Conservation (phyloP, 2,329 filamentous ascomycete species). For the Lizonia empirigonia region DNA sequence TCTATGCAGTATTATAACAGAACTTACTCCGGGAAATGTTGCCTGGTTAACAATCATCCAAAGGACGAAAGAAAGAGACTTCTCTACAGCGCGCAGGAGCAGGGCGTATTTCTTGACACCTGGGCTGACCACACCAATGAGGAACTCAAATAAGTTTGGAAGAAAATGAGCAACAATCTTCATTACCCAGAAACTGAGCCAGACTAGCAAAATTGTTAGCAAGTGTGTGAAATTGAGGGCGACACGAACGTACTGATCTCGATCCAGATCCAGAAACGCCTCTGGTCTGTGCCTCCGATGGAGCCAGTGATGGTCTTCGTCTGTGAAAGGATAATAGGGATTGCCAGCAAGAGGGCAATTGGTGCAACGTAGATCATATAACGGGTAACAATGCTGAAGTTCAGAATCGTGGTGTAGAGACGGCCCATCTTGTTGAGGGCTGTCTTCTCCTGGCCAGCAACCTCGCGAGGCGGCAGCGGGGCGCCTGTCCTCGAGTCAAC, state of each 20-base stretch:
- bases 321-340: slow-evolving; percentile 68
- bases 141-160: slow-evolving; percentile 64
- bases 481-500: slow-evolving; percentile 40
- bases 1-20: neutral
- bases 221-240: no score
- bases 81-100: slow-evolving; percentile 63
- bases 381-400: slow-evolving; percentile 67
- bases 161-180: slow-evolving; percentile 65
- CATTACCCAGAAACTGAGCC: slow-evolving; percentile 66
- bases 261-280: slow-evolving; percentile 69
- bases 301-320: slow-evolving; percentile 47
- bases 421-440: slow-evolving; percentile 62
- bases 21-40: slow-evolving; percentile 61
- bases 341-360: slow-evolving; percentile 61
- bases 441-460: slow-evolving; percentile 58
- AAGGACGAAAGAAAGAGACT: slow-evolving; percentile 64
- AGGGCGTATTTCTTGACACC: slow-evolving; percentile 68
- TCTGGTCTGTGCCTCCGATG: slow-evolving; percentile 62
- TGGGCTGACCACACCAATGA: slow-evolving; percentile 67
- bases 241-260: slow-evolving; percentile 57
- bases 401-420: slow-evolving; percentile 65
- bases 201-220: slow-evolving; percentile 49
- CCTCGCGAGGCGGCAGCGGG: slow-evolving; percentile 38
- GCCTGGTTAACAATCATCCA: slow-evolving; percentile 65
- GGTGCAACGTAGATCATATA: slow-evolving; percentile 69